These are phyloP conservation scores for Xenosphaeropsis pyriputrescens DNA, from an alignment of 2,329 filamentous ascomycete genomes.

Conservation along the genomic window DNA sequence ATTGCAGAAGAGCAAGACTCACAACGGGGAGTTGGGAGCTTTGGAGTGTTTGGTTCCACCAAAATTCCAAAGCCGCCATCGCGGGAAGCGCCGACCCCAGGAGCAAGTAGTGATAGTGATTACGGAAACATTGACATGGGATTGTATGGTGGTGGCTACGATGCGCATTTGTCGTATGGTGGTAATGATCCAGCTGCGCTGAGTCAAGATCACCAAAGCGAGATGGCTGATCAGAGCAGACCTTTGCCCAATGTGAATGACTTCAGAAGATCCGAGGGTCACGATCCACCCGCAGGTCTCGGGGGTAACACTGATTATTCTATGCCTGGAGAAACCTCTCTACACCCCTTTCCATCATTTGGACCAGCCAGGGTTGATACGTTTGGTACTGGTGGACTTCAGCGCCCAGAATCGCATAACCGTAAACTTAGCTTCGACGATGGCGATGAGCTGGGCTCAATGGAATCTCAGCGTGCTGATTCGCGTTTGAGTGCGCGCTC, in stretches of 20 bases:
- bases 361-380: conserved; percentile 51
- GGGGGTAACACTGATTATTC: conserved; percentile 20
- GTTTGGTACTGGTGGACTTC: conserved; percentile 76
- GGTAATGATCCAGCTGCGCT: conserved; percentile 26
- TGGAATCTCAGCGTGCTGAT: conserved; percentile 39
- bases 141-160: conserved; percentile 59
- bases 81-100: conserved; percentile 8
- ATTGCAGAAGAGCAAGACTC: conserved; percentile 70
- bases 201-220: conserved; percentile 18
- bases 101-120: conserved; percentile 53
- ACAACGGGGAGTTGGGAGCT: conserved; percentile 42
- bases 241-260: conserved; percentile 31
- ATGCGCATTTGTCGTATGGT: conserved; percentile 44
- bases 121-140: conserved; percentile 59
- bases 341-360: conserved; percentile 41
- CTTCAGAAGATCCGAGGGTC: conserved; percentile 13
- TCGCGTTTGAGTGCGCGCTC: conserved; percentile 24
- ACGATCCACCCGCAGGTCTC: conserved; percentile 11
- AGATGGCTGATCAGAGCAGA: conserved; percentile 28
- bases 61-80: conserved; percentile 25
- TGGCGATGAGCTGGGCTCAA: conserved; percentile 61
- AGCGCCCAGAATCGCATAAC: conserved; percentile 56
- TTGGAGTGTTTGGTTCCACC: conserved; percentile 30
- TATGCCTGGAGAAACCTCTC: conserved; percentile 31
- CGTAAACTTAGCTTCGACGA: conserved; percentile 82